Base-by-base conservation (phyloP, 108 stramenopile species). In the Nitzschia sp. region DNA sequence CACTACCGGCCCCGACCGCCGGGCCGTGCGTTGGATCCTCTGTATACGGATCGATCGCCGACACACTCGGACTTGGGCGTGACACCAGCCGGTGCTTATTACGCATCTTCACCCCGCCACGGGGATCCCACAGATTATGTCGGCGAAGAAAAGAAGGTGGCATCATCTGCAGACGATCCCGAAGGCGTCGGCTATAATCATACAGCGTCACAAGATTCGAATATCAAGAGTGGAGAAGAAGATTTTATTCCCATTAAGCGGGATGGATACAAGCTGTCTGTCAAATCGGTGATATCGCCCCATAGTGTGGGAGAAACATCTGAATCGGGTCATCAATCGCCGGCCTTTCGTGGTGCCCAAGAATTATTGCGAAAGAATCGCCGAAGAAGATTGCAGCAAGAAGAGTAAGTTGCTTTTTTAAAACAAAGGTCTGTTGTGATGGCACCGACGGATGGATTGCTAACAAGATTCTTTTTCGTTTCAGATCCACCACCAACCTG, bases 281-380 rank as follows among this genome's bases (percentile, higher is more conserved):
- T 46, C 42, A 35, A 8, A 66, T 38, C 36, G 24, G 23, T 53
- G 57, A 24, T 4, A 59, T 55, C 28, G 34, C 74, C 47, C 33
- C 59, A 25, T 24, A 68, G 55, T 47, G 54, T 60, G 28, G 54
- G 42, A 38, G n/a, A n/a, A n/a, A 11, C 56, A 26, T 67, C 51
- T 47, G 54, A 35, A 15, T 42, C 18, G 23, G 55, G 53, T 63
- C 53, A 59, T n/a, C 59, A 42, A n/a, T 76, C 83, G 42, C 42
- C 77, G 47, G 75, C 80, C 23, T 71, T 81, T 71, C 71, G 70
- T 67, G 78, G 82, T 34, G 82, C 82, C 4, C 80, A 83, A 57
- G 80, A 81, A 61, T 35, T 78, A 23, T 48, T 88, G 47, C 77
- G 81, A 54, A 57, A 79, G 55, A 83, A 85, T 26, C 63, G 80